Evolutionary conservation across 768 basidiomycete genomes (phyloP), one percentile per base, ranked within the genome.

Genomic region (Gyrodon lividus): DNA sequence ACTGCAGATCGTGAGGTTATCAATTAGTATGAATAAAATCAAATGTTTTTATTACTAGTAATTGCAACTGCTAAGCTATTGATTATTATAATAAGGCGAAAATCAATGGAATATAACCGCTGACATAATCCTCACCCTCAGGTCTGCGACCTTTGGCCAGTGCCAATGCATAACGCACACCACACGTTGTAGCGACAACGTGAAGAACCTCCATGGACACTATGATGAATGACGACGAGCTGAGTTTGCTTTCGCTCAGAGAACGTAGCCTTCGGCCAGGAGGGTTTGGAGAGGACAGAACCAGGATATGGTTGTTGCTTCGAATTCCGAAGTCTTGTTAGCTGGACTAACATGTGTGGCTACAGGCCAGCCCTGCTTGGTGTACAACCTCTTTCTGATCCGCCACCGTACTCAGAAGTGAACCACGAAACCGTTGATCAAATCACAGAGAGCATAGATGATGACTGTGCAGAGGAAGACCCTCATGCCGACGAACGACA

Each of bases 401-500:
- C 65, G 51, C 57, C 63, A 31, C 54, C 61, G 40, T 56, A 63
- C 49, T 55, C 66, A 22, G 67, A 64, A 40, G 50, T 66, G 38
- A 61, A 63, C 5, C 50, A 44, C 37, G 52, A 50, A 49, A 7
- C 44, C 47, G 46, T 34, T 50, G 39, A 30, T 28, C 12, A 4
- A 47, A 31, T n/a, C 41, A 45, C 53, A 12, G 50, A 51, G 19
- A 35, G 33, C 22, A 14, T 20, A 33, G 14, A 41, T 17, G 42
- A 42, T 9, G 33, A 34, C 23, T 28, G 51, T 16, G 43, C 26
- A 7, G 51, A 51, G 16, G 48, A 31, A 40, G 51, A 48, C 31
- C 58, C 74, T 20, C 91, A 93, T 64, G 71, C 69, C 4, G 94
- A 97, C 65, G 94, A 96, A 70, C 83, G 79, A 13, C 94, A 97